Base-by-base conservation (phyloP, 805 yeast genomes). In the Myxozyma geophila region DNA sequence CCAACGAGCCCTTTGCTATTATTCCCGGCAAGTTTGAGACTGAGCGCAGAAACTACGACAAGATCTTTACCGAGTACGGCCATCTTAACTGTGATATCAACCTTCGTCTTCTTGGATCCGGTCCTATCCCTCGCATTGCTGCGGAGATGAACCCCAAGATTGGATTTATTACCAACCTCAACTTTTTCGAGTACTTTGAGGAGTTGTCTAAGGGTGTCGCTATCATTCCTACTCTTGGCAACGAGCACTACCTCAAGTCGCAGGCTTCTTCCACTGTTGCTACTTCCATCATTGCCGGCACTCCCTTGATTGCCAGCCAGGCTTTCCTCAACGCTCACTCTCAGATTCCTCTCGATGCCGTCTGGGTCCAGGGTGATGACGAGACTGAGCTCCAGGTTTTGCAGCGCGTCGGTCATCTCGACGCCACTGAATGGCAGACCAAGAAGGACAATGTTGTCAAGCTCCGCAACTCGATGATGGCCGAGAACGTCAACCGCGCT, bases 331-430 rank as follows among this genome's bases (percentile, higher is more conserved):
- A 53, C 23, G 68, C 69, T 6, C 59, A 66, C 50, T 54, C 68
- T 9, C 68, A 66, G n/a, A 58, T 66, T 44, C 64, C 67, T 17
- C 58, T 28, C 13, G 65, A 60, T 9, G 59, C 63, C 13, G 46
- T 66, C 44, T 66, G 68, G 68, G 46, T 60, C 15, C 68, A 66
- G 43, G 58, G 57, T 15, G 61, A 57, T 15, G 59, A 50, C 46
- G 68, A 66, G 48, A 23, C 62, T 7, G 69, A 66, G 47, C 58
- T 66, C 41, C 58, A 64, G 35, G 65, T 70, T 63, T 58, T 71
- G 60, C 68, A 75, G 65, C 60, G 76, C 63, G 61, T 69, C 41
- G 53, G 57, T 5, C 70, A 66, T 1, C 39, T 60, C 23, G 66
- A 56, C 1, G 55, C 37, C 15, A 68, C 72, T 0, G 74, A 68